phyloP scores from a whole-genome alignment of 2,329 filamentous ascomycete species.

The Talaromyces sp. region DNA sequence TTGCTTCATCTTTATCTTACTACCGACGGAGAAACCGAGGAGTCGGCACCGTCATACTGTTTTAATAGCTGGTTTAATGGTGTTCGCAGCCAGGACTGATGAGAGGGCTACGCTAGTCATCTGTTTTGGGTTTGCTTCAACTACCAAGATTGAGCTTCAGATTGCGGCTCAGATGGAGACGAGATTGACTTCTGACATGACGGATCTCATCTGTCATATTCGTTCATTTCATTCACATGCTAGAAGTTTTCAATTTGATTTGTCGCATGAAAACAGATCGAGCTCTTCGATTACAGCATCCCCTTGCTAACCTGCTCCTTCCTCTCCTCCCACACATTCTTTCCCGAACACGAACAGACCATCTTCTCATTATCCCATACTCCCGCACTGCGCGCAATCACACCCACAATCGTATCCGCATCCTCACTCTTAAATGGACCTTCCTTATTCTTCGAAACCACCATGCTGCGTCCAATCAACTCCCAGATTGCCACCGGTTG shows the following conservation, averaged over 20 bases:
- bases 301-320: conserved; percentile 84
- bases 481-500: conserved; percentile 88
- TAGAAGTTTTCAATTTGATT: not conserved
- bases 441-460: conserved; percentile 68
- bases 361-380: conserved; percentile 99
- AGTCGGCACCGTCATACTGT: not conserved
- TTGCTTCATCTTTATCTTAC: not conserved
- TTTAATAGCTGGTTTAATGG: not conserved
- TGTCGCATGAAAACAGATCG: not conserved
- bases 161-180: not conserved
- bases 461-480: conserved; percentile 88
- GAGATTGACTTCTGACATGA: not conserved
- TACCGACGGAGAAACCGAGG: not conserved
- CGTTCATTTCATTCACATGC: not conserved
- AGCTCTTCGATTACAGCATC: conserved; percentile 57
- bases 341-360: conserved; percentile 94
- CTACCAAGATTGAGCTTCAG: not conserved
- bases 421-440: conserved; percentile 66
- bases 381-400: conserved; percentile 93
- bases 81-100: not conserved
- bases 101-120: not conserved
- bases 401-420: conserved; percentile 80
- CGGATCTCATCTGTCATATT: not conserved
- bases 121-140: conserved; percentile 7
- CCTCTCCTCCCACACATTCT: conserved; percentile 97